Evolutionary conservation across 2,329 filamentous ascomycete species (phyloP).

Genomic region (Claviceps pazoutovae): DNA sequence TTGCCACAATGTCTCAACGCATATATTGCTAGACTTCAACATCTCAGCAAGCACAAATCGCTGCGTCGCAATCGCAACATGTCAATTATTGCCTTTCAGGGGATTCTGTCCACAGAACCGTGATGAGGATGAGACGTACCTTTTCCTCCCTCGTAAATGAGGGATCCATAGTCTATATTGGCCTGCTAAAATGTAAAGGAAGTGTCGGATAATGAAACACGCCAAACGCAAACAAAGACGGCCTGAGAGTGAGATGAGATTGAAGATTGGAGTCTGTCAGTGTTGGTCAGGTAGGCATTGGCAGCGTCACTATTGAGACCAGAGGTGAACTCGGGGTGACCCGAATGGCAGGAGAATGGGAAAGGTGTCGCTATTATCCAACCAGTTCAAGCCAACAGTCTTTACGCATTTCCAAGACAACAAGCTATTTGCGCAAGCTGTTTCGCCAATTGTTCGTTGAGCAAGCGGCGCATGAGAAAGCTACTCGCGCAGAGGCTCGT

Average conservation of each 20-base stretch:
- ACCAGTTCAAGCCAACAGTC: slow-evolving; percentile 5
- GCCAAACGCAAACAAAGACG: background rate
- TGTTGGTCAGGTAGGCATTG: background rate
- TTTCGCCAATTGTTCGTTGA: background rate
- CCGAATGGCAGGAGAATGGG: slow-evolving; percentile 2
- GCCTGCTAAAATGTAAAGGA: background rate
- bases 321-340: slow-evolving; percentile 4
- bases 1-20: slow-evolving; percentile 29
- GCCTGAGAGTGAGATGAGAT: background rate
- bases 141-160: slow-evolving; percentile 7
- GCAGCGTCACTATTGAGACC: background rate
- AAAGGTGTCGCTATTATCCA: slow-evolving; percentile 4
- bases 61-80: slow-evolving; percentile 17
- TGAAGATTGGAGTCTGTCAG: background rate
- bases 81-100: background rate
- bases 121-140: slow-evolving; percentile 3
- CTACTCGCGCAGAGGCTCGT: background rate
- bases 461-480: background rate
- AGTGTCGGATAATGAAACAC: background rate
- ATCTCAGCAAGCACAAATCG: slow-evolving; percentile 44
- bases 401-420: background rate
- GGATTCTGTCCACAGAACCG: background rate
- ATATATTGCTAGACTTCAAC: slow-evolving; percentile 40
- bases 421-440: background rate
- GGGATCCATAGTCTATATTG: slow-evolving; percentile 4